Percentiles rank a stretch among this genome's conserved stretches.
These are phyloP conservation scores for Phytopythium ostracodes DNA, from an alignment of 352 stramenopile species.

Conservation along the genomic window DNA sequence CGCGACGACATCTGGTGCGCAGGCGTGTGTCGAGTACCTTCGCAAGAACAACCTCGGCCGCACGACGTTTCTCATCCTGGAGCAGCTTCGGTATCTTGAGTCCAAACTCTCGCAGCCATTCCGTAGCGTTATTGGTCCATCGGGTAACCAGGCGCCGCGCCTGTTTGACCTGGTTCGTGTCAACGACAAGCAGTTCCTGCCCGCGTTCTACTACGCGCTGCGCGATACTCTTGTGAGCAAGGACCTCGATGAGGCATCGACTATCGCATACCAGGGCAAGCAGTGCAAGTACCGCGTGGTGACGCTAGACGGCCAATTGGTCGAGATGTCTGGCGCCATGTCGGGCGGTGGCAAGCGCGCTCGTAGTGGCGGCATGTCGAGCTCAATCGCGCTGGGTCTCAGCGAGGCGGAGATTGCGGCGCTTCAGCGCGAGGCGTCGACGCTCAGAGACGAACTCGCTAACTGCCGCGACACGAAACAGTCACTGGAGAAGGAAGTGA, in stretches of 20 bases:
- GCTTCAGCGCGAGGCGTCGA: constrained; percentile 53
- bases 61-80: constrained; percentile 97
- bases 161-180: constrained; percentile 90
- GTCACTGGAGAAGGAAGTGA: constrained; percentile 83
- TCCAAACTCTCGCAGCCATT: constrained; percentile 69
- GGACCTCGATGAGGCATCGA: constrained; percentile 91
- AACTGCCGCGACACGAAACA: constrained; percentile 59
- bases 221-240: constrained; percentile 97
- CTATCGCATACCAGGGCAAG: constrained; percentile 89
- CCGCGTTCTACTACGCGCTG: constrained; percentile 96
- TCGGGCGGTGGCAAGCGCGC: constrained; percentile 94
- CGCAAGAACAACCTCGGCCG: constrained; percentile 94
- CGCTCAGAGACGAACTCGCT: constrained; percentile 47
- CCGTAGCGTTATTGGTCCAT: constrained; percentile 40
- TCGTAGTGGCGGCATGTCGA: constrained; percentile 93
- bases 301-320: constrained; percentile 96
- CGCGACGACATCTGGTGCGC: constrained; percentile 92
- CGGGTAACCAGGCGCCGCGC: constrained; percentile 45
- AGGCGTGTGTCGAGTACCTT: constrained; percentile 95
- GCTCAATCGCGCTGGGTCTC: constrained; percentile 43
- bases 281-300: constrained; percentile 96
- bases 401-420: constrained; percentile 58
- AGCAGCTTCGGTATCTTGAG: constrained; percentile 91
- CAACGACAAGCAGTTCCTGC: constrained; percentile 85
- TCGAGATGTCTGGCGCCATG: constrained; percentile 99